Percentiles rank a stretch among this genome's conserved stretches.
phyloP scores from a whole-genome alignment of 225 moss, liverwort and hornwort species.

The Pseudoscleropodium purum region DNA sequence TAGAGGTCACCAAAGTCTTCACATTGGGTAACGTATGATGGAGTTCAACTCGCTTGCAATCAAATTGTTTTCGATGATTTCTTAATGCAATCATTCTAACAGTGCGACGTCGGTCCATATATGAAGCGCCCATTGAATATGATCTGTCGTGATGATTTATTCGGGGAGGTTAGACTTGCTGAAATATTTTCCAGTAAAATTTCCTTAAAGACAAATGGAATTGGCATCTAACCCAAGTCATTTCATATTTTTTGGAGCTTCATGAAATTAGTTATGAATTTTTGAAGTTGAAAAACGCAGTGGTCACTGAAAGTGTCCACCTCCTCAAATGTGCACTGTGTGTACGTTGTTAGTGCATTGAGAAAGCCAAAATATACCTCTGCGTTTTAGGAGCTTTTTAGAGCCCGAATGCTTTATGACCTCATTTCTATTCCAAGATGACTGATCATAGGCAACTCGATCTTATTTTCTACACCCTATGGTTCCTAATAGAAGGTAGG shows the following conservation, averaged over 20 bases:
- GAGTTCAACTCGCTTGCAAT: neutral
- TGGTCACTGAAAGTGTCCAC: neutral
- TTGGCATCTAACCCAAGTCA: neutral
- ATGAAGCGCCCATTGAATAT: neutral
- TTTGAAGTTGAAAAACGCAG: neutral
- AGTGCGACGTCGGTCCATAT: neutral
- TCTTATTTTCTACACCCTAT: neutral
- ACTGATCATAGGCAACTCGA: neutral
- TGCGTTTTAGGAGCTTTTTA: no score
- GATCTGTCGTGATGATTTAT: neutral
- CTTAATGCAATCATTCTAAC: neutral
- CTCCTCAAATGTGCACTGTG: neutral
- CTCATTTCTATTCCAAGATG: neutral
- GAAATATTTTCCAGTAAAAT: neutral
- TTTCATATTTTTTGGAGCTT: neutral
- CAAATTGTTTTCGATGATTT: no score
- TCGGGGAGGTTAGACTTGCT: neutral
- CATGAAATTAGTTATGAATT: neutral
- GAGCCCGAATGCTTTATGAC: accelerated
- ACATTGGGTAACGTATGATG: neutral
- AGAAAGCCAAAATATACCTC: neutral
- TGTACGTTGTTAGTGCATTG: neutral
- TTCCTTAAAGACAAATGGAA: neutral
- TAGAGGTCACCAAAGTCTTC: neutral
- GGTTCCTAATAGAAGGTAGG: neutral